These are phyloP conservation scores for Saitoella complicata DNA, from an alignment of 805 yeast genomes.

Conservation along the genomic window DNA sequence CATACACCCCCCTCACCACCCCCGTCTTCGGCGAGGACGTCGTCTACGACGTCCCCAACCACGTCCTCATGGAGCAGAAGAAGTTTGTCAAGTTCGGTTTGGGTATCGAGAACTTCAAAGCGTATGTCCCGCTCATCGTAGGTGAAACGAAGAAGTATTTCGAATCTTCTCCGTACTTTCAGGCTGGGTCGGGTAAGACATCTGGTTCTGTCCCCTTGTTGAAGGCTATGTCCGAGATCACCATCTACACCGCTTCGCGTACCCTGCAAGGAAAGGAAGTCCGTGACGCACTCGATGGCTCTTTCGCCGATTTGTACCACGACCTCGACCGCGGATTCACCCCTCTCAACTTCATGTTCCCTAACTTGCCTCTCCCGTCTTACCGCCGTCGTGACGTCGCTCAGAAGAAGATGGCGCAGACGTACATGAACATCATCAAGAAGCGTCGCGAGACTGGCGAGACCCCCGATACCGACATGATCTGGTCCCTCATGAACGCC, in stretches of 20 bases:
- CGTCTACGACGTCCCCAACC: conserved; percentile 89
- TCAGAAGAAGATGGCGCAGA: conserved; percentile 58
- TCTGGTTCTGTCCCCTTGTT: conserved; percentile 32
- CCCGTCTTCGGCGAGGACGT: conserved; percentile 98
- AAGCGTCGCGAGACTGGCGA: conserved; percentile 64
- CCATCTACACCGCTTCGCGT: conserved; percentile 90
- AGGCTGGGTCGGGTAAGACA: conserved; percentile 18
- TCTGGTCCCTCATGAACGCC: conserved; percentile 70
- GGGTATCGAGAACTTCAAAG: conserved; percentile 65
- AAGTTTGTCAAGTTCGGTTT: conserved; percentile 85
- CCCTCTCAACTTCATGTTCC: conserved; percentile 90
- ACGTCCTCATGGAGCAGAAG: conserved; percentile 93
- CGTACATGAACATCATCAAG: conserved; percentile 65
- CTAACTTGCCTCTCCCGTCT: conserved; percentile 75
- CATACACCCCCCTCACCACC: conserved; percentile 93
- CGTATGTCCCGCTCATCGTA: conserved; percentile 75
- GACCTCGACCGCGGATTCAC: conserved; percentile 96
- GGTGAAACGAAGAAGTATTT: conserved; percentile 63
- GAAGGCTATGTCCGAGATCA: conserved; percentile 82
- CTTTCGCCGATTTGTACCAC: conserved; percentile 69
- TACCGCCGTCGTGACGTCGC: conserved; percentile 79
- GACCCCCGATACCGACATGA: conserved; percentile 61
- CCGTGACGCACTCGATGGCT: conserved; percentile 64
- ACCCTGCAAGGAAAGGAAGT: conserved; percentile 81
- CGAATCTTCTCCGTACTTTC: conserved; percentile 33